These are phyloP conservation scores for Volvox carteri DNA, from an alignment of 163 green algal genomes.

Conservation along the genomic window DNA sequence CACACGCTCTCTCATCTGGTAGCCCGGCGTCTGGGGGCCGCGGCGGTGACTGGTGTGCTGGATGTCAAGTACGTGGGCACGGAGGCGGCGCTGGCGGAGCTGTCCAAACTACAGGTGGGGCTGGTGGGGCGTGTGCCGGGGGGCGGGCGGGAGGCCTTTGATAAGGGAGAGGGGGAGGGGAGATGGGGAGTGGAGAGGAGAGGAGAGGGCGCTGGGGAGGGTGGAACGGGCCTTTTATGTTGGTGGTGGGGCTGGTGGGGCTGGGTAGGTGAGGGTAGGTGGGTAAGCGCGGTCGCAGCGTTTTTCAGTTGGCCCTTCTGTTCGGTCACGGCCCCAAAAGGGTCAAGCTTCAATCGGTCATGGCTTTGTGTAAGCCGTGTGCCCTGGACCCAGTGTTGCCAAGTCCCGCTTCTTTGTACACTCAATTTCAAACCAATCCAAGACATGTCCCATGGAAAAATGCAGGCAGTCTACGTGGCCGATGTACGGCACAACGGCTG, in stretches of 20 bases:
- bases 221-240: too few species aligned
- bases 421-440: too few species aligned
- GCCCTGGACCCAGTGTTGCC: background rate
- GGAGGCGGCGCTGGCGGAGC: slow-evolving; percentile 19
- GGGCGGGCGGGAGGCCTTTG: too few species aligned
- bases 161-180: background rate
- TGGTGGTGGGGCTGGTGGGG: too few species aligned
- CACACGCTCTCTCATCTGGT: slow-evolving; percentile 17
- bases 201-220: background rate
- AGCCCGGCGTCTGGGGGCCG: slow-evolving; percentile 33
- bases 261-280: too few species aligned
- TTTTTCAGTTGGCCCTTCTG: too few species aligned
- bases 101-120: slow-evolving; percentile 46
- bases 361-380: too few species aligned
- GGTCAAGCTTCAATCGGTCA: too few species aligned
- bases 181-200: background rate
- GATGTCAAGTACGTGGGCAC: slow-evolving; percentile 47
- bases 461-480: slow-evolving; percentile 61
- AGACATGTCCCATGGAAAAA: too few species aligned
- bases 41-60: slow-evolving; percentile 54
- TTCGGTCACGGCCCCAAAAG: too few species aligned
- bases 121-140: too few species aligned
- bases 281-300: too few species aligned
- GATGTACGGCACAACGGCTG: slow-evolving; percentile 68
- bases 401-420: background rate